Evolutionary conservation across 176 grass and related monocot genomes (phyloP).

Genomic region (Stipa capillata): DNA sequence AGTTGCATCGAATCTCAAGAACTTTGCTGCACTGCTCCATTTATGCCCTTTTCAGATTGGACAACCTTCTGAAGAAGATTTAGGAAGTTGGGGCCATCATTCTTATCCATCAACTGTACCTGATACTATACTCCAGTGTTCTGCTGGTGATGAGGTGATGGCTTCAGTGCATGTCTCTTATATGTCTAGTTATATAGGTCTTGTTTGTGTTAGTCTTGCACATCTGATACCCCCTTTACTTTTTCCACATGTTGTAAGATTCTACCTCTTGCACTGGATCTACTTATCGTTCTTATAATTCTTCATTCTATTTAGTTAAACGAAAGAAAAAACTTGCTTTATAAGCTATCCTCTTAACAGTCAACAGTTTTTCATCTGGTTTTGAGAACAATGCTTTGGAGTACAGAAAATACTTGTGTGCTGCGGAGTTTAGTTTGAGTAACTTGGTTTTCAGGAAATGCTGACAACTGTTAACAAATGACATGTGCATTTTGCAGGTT

Average conservation of each 20-base stretch:
- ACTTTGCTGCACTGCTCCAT: neutral
- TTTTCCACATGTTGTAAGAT: neutral
- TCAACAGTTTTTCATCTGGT: neutral
- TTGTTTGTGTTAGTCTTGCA: neutral
- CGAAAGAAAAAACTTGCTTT: neutral
- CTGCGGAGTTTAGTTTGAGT: neutral
- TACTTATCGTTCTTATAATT: neutral
- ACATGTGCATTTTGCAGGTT: slow-evolving; percentile 54
- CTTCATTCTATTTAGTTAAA: neutral
- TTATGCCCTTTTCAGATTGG: slow-evolving; percentile 55
- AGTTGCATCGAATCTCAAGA: slow-evolving; percentile 10
- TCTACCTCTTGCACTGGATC: neutral
- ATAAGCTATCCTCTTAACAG: neutral
- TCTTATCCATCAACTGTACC: slow-evolving; percentile 67
- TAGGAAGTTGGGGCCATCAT: slow-evolving; percentile 92
- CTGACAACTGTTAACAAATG: neutral
- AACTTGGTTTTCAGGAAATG: slow-evolving; percentile 5
- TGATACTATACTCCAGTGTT: slow-evolving; percentile 76
- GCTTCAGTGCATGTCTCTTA: neutral
- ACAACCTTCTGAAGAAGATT: slow-evolving; percentile 88
- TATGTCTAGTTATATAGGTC: neutral
- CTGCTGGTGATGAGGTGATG: slow-evolving; percentile 80
- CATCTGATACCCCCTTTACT: neutral
- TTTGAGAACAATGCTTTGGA: neutral
- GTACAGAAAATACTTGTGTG: neutral